Percentiles rank a stretch among this genome's conserved stretches.
Evolutionary conservation across 2,329 filamentous ascomycete genomes (phyloP).

Genomic region (Arthrinium puccinioides): DNA sequence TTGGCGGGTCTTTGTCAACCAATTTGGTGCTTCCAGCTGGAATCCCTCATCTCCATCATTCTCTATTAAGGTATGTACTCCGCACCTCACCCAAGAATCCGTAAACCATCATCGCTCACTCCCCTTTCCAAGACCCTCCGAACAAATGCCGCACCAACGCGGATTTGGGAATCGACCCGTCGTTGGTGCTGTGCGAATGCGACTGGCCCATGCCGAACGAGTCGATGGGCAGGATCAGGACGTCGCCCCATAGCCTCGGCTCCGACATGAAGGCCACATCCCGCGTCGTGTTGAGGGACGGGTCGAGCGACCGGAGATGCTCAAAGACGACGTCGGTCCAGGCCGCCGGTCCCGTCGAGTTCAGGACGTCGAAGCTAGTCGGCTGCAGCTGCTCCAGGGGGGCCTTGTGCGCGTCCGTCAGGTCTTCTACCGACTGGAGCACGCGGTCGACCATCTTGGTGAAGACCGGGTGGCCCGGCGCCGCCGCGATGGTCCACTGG

Average conservation of each 20-base stretch:
- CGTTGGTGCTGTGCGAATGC: slow-evolving; percentile 19
- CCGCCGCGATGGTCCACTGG: slow-evolving; percentile 27
- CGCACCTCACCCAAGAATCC: too few relatives aligned
- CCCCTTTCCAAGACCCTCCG: slow-evolving; percentile 15
- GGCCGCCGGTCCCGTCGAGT: slow-evolving; percentile 22
- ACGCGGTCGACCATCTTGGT: slow-evolving; percentile 15
- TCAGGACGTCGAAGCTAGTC: slow-evolving; percentile 21
- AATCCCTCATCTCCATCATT: too few relatives aligned
- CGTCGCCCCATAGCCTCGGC: slow-evolving; percentile 9
- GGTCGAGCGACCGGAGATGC: slow-evolving; percentile 15
- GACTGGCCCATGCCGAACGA: slow-evolving; percentile 20
- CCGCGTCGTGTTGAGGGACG: slow-evolving; percentile 7
- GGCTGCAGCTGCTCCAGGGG: slow-evolving; percentile 9
- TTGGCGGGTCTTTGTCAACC: too few relatives aligned
- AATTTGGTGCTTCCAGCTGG: too few relatives aligned
- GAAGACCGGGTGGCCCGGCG: slow-evolving; percentile 23
- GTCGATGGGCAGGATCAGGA: slow-evolving; percentile 18
- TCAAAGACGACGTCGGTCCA: slow-evolving; percentile 23
- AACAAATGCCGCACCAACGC: slow-evolving; percentile 20
- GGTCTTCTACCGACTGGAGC: slow-evolving; percentile 12
- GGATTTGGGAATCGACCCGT: slow-evolving; percentile 15
- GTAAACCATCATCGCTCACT: too few relatives aligned
- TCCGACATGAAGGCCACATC: slow-evolving; percentile 8
- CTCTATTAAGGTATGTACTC: too few relatives aligned
- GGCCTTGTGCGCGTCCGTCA: slow-evolving; percentile 6